Percentiles rank a stretch among this genome's conserved stretches.
These are phyloP conservation scores for Diaporthe velutina DNA, from an alignment of 2,329 filamentous ascomycete species.

Conservation along the genomic window DNA sequence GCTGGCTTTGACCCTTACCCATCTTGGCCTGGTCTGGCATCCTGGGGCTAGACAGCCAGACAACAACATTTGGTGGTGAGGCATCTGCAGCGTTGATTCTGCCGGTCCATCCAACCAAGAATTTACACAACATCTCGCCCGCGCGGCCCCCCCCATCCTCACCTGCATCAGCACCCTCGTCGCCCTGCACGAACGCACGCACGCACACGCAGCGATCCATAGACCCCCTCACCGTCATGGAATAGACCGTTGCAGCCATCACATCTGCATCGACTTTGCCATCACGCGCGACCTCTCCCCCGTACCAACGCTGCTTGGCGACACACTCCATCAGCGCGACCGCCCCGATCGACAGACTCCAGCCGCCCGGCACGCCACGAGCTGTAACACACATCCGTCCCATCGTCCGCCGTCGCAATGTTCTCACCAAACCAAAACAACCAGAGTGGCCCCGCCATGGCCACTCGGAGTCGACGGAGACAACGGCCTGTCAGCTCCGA, in stretches of 20 bases:
- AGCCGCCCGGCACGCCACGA: slow-evolving; percentile 4
- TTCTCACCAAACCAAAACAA: slow-evolving; percentile 67
- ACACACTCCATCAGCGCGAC: slow-evolving; percentile 18
- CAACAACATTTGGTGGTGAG: slow-evolving; percentile 31
- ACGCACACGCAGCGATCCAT: slow-evolving; percentile 8
- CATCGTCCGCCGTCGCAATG: slow-evolving; percentile 56
- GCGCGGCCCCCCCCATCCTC: slow-evolving; percentile 27
- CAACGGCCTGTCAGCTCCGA: slow-evolving; percentile 71
- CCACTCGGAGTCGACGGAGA: slow-evolving; percentile 71
- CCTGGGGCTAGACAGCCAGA: slow-evolving; percentile 19
- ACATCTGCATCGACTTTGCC: slow-evolving; percentile 23
- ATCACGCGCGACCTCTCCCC: not conserved
- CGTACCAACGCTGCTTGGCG: slow-evolving; percentile 12
- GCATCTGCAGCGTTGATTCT: slow-evolving; percentile 27
- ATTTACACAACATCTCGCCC: slow-evolving; percentile 33
- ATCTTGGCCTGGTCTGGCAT: slow-evolving; percentile 26
- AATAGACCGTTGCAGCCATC: slow-evolving; percentile 29
- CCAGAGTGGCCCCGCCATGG: slow-evolving; percentile 66
- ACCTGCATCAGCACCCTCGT: slow-evolving; percentile 29
- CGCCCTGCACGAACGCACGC: slow-evolving; percentile 11
- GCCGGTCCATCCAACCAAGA: slow-evolving; percentile 33
- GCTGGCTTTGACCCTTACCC: slow-evolving; percentile 20
- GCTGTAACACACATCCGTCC: slow-evolving; percentile 33
- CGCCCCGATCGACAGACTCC: slow-evolving; percentile 6
- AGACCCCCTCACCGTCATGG: slow-evolving; percentile 32